A percentile compares a stretch with the other conserved stretches of the same genome.
phyloP scores from a whole-genome alignment of 2,329 filamentous ascomycete genomes.

The Fusarium buharicum region DNA sequence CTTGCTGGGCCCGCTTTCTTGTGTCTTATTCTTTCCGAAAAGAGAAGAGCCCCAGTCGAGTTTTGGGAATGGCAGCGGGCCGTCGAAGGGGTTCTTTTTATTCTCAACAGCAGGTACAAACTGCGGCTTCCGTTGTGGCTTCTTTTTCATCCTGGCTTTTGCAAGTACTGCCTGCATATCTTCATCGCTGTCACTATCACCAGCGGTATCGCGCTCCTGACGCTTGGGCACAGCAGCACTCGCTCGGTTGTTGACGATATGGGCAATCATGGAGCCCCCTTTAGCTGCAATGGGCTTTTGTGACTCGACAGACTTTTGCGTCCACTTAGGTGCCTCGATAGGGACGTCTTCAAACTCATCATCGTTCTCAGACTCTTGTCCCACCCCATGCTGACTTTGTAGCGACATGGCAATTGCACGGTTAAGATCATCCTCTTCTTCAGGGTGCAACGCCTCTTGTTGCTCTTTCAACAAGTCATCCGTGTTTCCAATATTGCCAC shows the following conservation, averaged over 20 bases:
- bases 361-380: constrained; percentile 52
- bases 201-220: constrained; percentile 24
- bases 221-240: constrained; percentile 67
- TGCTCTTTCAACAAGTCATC: constrained; percentile 39
- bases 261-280: constrained; percentile 72
- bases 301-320: constrained; percentile 62
- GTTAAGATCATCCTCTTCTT: constrained; percentile 72
- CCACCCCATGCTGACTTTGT: constrained; percentile 65
- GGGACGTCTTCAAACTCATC: constrained; percentile 63
- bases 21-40: constrained; percentile 57
- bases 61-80: constrained; percentile 91
- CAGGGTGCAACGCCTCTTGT: constrained; percentile 53
- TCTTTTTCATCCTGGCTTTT: constrained; percentile 72
- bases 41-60: constrained; percentile 74
- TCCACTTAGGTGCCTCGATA: constrained; percentile 61
- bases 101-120: constrained; percentile 58
- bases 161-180: constrained; percentile 81
- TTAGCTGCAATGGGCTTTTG: constrained; percentile 63
- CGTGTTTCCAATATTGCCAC: constrained; percentile 44
- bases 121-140: constrained; percentile 53
- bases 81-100: constrained; percentile 73
- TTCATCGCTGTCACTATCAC: constrained; percentile 78
- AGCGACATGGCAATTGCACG: constrained; percentile 88
- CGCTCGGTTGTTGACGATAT: constrained; percentile 78
- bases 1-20: constrained; percentile 27